phyloP scores from a whole-genome alignment of 2,329 filamentous ascomycete genomes.

The Magnaporthales sp. region DNA sequence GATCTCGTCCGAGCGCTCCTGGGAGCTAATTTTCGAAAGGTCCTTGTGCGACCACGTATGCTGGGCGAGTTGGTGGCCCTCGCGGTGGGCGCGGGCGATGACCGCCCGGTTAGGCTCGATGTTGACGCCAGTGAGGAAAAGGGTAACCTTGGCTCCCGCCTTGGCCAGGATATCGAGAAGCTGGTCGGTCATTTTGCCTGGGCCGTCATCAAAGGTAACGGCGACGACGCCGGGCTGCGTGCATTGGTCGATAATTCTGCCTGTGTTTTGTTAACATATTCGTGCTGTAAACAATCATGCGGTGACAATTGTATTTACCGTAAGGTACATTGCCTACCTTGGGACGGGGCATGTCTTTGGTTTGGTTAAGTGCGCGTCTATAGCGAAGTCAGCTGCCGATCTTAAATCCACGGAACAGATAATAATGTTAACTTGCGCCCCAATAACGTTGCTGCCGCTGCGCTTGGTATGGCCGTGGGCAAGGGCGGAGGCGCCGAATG shows the following conservation, averaged over 20 bases:
- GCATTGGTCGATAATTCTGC: neutral
- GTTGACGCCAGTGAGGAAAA: constrained; percentile 26
- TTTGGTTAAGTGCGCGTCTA: neutral
- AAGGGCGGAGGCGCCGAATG: neutral
- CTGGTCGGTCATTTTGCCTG: constrained; percentile 22
- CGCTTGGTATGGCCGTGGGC: neutral
- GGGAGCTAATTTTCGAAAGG: constrained; percentile 18
- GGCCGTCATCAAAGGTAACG: constrained; percentile 28
- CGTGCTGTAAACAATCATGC: neutral
- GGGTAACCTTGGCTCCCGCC: constrained; percentile 24
- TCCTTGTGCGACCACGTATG: constrained; percentile 32
- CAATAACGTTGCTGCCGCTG: neutral
- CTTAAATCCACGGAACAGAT: neutral
- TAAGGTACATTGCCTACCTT: neutral
- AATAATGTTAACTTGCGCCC: neutral
- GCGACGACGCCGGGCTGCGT: constrained; percentile 19
- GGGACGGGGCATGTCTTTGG: neutral
- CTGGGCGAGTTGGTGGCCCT: constrained; percentile 31
- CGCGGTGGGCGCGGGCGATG: constrained; percentile 27
- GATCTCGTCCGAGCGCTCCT: constrained; percentile 24
- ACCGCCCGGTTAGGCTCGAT: constrained; percentile 25
- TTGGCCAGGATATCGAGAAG: constrained; percentile 25
- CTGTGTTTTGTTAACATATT: neutral
- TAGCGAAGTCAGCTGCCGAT: neutral
- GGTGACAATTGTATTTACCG: neutral